Percentiles rank a stretch among this genome's conserved stretches.
Evolutionary conservation across 352 stramenopile genomes (phyloP).

Genomic region (Paralagenidium karlingii): DNA sequence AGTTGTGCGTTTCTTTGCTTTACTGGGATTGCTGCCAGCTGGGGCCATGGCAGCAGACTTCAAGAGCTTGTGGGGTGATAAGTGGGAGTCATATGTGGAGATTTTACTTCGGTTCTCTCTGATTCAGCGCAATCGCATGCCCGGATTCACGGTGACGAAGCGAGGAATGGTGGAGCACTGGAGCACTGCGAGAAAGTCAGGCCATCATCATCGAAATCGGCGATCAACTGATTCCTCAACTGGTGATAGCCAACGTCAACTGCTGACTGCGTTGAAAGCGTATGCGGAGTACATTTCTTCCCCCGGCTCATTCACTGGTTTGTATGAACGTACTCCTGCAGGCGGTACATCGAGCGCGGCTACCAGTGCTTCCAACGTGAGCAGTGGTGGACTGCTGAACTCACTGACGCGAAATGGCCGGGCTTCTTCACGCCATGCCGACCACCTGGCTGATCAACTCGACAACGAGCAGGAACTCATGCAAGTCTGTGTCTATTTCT

Average conservation of each 20-base stretch:
- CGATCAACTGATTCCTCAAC: slow-evolving; percentile 10
- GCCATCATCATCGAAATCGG: slow-evolving; percentile 4
- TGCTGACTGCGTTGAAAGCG: slow-evolving; percentile 45
- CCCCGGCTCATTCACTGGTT: not conserved
- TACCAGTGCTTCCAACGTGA: slow-evolving; percentile 1
- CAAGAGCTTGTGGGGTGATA: slow-evolving; percentile 53
- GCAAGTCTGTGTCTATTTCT: slow-evolving; percentile 64
- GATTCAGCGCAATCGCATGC: slow-evolving; percentile 59
- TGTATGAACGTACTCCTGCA: not conserved
- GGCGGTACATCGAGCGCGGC: too few relatives aligned
- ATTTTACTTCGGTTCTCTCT: slow-evolving; percentile 63
- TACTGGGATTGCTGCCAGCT: slow-evolving; percentile 52
- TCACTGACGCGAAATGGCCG: slow-evolving; percentile 52
- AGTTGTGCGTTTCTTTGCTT: slow-evolving; percentile 58
- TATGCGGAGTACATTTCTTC: slow-evolving; percentile 63
- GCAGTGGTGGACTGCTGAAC: slow-evolving; percentile 45
- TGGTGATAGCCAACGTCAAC: slow-evolving; percentile 37
- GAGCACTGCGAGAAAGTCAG: slow-evolving; percentile 9
- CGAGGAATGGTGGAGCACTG: slow-evolving; percentile 21
- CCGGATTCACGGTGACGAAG: slow-evolving; percentile 43
- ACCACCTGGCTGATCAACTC: slow-evolving; percentile 60
- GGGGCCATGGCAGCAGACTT: slow-evolving; percentile 67
- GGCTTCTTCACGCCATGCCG: slow-evolving; percentile 27
- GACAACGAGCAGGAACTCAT: slow-evolving; percentile 57
- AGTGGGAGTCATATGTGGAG: slow-evolving; percentile 50